These are phyloP conservation scores for Neodidymelliopsis sp. DNA, from an alignment of 2,329 filamentous ascomycete species.

Conservation along the genomic window DNA sequence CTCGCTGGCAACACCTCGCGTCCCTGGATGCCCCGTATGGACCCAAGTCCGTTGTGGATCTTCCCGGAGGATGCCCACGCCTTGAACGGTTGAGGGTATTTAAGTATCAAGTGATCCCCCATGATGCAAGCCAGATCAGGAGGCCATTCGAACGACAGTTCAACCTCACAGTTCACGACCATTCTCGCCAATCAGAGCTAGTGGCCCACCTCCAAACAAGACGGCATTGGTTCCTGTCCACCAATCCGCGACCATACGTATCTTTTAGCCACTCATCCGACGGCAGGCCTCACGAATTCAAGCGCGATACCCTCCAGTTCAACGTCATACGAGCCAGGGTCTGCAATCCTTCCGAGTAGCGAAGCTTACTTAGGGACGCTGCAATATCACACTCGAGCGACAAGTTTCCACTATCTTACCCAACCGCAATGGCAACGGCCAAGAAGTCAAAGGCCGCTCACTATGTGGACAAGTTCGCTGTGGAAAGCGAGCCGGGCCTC, in stretches of 20 bases:
- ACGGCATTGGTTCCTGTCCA: conserved; percentile 3
- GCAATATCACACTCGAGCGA: conserved; percentile 29
- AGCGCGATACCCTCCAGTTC: conserved; percentile 21
- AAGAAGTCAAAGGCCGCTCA: conserved; percentile 48
- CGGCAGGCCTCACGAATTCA: conserved; percentile 20
- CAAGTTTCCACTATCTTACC: conserved; percentile 9
- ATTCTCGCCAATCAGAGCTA: conserved; percentile 4
- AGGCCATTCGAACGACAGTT: conserved; percentile 14
- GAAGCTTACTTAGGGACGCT: conserved; percentile 32
- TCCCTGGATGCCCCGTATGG: conserved; percentile 12
- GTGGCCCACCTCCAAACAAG: conserved; percentile 9
- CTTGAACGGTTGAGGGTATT: conserved; percentile 4
- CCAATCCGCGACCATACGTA: conserved; percentile 23
- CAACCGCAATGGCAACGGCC: conserved; percentile 52
- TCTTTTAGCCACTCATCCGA: conserved; percentile 35
- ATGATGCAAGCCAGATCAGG: conserved; percentile 7
- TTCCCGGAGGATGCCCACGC: conserved; percentile 5
- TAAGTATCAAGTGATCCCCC: conserved; percentile 17
- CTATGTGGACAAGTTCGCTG: conserved; percentile 67
- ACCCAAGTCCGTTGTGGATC: conserved; percentile 8
- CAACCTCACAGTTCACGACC: conserved; percentile 7
- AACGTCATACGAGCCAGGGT: conserved; percentile 44
- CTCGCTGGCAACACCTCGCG: conserved; percentile 11
- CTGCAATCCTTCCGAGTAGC: conserved; percentile 30
- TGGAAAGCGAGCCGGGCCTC: conserved; percentile 78